phyloP scores from a whole-genome alignment of 495 filamentous ascomycete species.

The Staphylotrichum tortipilum region DNA sequence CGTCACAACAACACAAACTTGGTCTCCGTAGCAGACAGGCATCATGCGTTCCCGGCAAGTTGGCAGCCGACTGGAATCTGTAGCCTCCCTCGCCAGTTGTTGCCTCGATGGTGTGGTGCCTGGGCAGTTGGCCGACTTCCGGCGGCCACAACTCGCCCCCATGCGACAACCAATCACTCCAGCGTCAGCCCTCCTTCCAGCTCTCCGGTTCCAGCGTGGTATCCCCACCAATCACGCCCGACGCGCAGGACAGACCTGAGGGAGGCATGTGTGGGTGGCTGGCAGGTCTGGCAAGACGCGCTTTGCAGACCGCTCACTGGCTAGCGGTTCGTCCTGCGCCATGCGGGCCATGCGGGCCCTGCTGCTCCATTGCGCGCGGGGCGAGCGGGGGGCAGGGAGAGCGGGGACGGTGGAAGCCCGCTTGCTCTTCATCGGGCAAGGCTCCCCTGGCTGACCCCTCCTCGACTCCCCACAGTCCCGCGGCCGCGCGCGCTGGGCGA shows the following conservation, averaged over 20 bases:
- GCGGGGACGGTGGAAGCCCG: no score
- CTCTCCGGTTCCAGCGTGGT: neutral
- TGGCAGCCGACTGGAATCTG: no score
- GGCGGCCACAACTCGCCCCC: neutral
- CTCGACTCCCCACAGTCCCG: conserved; percentile 14
- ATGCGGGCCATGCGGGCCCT: no score
- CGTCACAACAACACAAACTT: conserved; percentile 5
- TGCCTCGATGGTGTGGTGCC: no score
- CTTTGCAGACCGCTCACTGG: conserved; percentile 7
- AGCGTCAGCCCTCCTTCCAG: conserved; percentile 3
- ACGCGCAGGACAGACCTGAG: neutral
- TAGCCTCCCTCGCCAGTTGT: no score
- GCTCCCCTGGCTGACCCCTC: conserved; percentile 7
- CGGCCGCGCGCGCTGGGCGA: conserved; percentile 5
- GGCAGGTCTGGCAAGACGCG: conserved; percentile 10
- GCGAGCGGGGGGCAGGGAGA: no score
- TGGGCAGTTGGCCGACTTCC: neutral
- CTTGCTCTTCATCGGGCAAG: no score
- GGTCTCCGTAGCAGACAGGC: no score
- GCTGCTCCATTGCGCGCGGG: no score
- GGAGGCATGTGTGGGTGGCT: conserved; percentile 15
- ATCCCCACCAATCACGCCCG: neutral
- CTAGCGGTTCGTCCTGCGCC: no score
- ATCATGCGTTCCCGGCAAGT: no score
- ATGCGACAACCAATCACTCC: neutral